Evolutionary conservation across 1,139 yeast genomes (phyloP).

Genomic region (Starmera stellimalicola): DNA sequence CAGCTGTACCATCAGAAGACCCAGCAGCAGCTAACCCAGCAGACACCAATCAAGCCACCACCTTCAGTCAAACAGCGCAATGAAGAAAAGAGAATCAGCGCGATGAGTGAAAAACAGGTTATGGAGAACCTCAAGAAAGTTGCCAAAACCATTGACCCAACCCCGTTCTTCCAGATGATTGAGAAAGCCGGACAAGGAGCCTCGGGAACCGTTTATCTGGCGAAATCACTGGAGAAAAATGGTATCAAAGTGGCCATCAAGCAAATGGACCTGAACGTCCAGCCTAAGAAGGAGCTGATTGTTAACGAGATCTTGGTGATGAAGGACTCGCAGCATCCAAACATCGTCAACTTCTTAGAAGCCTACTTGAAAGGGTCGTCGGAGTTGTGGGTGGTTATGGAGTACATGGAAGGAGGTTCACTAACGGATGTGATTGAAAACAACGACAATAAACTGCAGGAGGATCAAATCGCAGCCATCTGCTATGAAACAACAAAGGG

Average conservation of each 20-base stretch:
- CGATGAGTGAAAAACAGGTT: constrained; percentile 78
- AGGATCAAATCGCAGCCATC: constrained; percentile 80
- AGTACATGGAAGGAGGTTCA: constrained; percentile 88
- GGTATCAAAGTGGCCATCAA: constrained; percentile 72
- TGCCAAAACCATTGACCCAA: constrained; percentile 76
- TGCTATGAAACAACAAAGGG: constrained; percentile 91
- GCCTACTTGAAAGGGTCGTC: constrained; percentile 63
- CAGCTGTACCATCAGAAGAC: too few species aligned
- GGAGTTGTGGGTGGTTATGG: constrained; percentile 88
- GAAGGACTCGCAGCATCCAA: constrained; percentile 88
- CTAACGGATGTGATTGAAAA: constrained; percentile 81
- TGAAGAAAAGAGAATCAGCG: constrained; percentile 56
- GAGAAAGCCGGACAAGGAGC: constrained; percentile 99
- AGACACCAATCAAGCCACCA: constrained; percentile 19
- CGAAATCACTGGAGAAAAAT: constrained; percentile 50
- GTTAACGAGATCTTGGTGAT: constrained; percentile 91
- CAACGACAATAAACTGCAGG: constrained; percentile 49
- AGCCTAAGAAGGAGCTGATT: constrained; percentile 89
- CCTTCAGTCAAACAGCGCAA: constrained; percentile 28
- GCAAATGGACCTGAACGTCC: constrained; percentile 89
- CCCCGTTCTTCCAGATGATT: constrained; percentile 73
- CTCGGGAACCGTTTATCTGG: constrained; percentile 89
- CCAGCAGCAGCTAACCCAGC: constrained; percentile 24
- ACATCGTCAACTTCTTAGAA: constrained; percentile 89
- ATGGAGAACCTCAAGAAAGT: constrained; percentile 79